These are phyloP conservation scores for Pythium dissimile DNA, from an alignment of 352 stramenopile species.

Conservation along the genomic window DNA sequence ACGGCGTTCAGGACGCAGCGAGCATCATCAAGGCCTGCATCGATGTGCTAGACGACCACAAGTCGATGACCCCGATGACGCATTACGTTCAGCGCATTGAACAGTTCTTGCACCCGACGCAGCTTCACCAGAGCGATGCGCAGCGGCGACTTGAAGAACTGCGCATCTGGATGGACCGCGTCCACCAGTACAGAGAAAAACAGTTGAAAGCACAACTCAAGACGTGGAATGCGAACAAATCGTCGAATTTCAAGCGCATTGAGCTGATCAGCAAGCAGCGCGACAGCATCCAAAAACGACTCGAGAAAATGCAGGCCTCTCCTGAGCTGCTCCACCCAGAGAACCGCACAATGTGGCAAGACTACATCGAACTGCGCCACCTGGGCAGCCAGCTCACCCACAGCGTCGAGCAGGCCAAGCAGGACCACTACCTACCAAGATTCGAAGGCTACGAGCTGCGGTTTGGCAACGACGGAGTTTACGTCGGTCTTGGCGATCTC, in stretches of 20 bases:
- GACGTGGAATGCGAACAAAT: slow-evolving; percentile 54
- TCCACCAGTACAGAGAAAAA: slow-evolving; percentile 42
- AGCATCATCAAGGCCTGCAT: slow-evolving; percentile 52
- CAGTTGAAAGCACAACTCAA: slow-evolving; percentile 43
- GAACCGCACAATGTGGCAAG: slow-evolving; percentile 48
- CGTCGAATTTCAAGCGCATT: slow-evolving; percentile 57
- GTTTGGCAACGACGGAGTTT: slow-evolving; percentile 66
- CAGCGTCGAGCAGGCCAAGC: slow-evolving; percentile 66
- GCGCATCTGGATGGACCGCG: slow-evolving; percentile 45
- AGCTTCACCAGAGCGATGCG: slow-evolving; percentile 6
- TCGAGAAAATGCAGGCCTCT: slow-evolving; percentile 54
- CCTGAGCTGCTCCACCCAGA: slow-evolving; percentile 37
- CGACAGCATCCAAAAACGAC: slow-evolving; percentile 48
- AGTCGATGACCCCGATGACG: slow-evolving; percentile 33
- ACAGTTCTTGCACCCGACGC: slow-evolving; percentile 32
- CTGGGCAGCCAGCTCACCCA: slow-evolving; percentile 51
- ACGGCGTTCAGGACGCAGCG: slow-evolving; percentile 39
- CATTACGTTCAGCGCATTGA: slow-evolving; percentile 56
- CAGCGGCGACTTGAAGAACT: slow-evolving; percentile 35
- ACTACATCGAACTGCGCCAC: slow-evolving; percentile 69
- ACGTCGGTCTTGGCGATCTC: slow-evolving; percentile 65
- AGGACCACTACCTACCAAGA: slow-evolving; percentile 56
- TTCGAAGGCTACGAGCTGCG: slow-evolving; percentile 62
- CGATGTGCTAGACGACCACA: slow-evolving; percentile 40
- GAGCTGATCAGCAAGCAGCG: slow-evolving; percentile 63